Base-by-base conservation (phyloP, 2,329 filamentous ascomycete genomes). In the Chrysoporthe cubensis region DNA sequence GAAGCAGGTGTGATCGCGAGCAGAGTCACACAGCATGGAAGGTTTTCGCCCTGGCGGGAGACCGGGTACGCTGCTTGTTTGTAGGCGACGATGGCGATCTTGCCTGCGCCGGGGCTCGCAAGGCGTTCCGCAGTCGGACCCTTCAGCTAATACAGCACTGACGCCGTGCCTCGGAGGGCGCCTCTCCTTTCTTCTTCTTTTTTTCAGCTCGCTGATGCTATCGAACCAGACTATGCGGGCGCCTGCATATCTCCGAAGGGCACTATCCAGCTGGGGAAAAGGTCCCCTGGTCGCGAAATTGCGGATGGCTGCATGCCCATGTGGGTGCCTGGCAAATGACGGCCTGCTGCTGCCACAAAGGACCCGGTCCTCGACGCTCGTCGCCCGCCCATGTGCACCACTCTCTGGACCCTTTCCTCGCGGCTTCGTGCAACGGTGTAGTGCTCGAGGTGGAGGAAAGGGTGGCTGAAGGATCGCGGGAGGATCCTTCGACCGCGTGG, bases 141-240 rank as follows among this genome's bases (percentile, higher is more conserved):
- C 18, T 32, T 57, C 26, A 40, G 32, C 32, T 57, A 7, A 26
- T 26, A 26, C 26, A 26, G 26, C 26, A 40, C 56, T 40, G 8
- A 18, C n/a, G 16, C 16, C 34, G 2, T 40, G 26, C n/a, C 43
- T 43, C 37, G n/a, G 4, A 59, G 37, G 34, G 9, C 37, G n/a
- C 21, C 9, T 16, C 26, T 26, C 26, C 26, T 26, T 26, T 26
- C 37, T 6, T 14, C 7, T 48, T 32, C 37, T 6, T 14, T 14
- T 48, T 32, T 48, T 46, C 43, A 34, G 42, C 42, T 46, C 26
- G n/a, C 48, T 11, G n/a, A 9, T 46, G 21, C 57, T 46, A 61
- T 46, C 16, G 59, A 61, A 21, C 59, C 43, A 44, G 8, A 8
- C n/a, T 44, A 61, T 61, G 59, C 59, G 48, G 59, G 26, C 13